Base-by-base conservation (phyloP, 2,329 filamentous ascomycete species). In the Fusarium sp. region DNA sequence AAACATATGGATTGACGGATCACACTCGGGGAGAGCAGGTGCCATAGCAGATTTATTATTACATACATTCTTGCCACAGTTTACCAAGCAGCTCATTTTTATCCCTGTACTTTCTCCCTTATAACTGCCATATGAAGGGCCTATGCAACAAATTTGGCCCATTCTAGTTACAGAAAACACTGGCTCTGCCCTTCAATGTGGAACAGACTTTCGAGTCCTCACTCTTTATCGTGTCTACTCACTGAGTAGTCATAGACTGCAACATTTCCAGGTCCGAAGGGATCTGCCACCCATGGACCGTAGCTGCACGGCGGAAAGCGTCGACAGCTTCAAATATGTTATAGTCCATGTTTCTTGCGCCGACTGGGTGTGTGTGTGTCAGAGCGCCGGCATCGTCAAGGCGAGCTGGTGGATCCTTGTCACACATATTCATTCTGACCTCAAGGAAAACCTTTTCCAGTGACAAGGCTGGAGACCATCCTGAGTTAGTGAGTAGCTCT, bases 401-500 rank as follows among this genome's bases (percentile, higher is more conserved):
- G n/a, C 92, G 86, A 17, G 93, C 94, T 0, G 93, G 92, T 0
- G 90, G 92, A 0, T 96, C 90, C 2, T 81, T 80, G 48, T 85
- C 90, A 55, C 84, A 88, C 15, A 97, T 86, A 0, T 92, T 92
- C 80, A 96, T 80, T 22, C 92, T 89, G 23, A 97, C 89, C 76
- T 96, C 92, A 25, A 97, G 77, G 15, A 97, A 80, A 4, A 97
- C 89, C 51, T 88, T 90, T 75, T 97, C 94, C 68, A 97, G 89
- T 19, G 87, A 88, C 50, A 85, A 87, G 2, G 86, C 89, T 0
- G 91, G 88, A 22, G 85, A 88, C 94, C 94, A 97, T 25, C 94
- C 94, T 8, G 88, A 87, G 76, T 90, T 93, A 2, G 94, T 97
- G 65, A 97, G 83, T 6, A 96, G 83, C 78, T 96, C 90, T 88